Evolutionary conservation across 108 stramenopile species (phyloP).

Genomic region (Epithemia pelagica): DNA sequence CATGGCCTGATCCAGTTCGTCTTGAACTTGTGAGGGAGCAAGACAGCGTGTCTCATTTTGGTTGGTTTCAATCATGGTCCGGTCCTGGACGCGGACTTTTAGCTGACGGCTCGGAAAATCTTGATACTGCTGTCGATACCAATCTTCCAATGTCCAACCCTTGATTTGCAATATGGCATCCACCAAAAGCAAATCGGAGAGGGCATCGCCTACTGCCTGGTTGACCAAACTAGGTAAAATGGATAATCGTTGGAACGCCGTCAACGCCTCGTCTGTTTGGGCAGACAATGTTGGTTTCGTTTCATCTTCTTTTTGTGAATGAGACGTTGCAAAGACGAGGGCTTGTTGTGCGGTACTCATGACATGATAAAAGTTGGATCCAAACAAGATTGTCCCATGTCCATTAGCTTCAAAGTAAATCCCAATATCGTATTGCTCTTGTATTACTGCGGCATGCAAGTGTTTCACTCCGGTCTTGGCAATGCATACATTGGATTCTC

Average conservation of each 20-base stretch:
- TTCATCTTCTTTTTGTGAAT: neutral
- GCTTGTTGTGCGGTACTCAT: conserved; percentile 24
- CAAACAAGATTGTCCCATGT: conserved; percentile 97
- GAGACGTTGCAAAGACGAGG: conserved; percentile 16
- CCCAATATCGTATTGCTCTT: conserved; percentile 90
- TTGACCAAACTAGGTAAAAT: conserved; percentile 70
- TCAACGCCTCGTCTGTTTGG: conserved; percentile 2
- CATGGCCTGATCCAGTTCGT: conserved; percentile 69
- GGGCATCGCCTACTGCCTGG: conserved; percentile 96
- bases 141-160: conserved; percentile 59
- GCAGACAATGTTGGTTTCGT: neutral
- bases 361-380: conserved; percentile 38
- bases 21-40: conserved; percentile 76
- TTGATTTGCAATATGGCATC: conserved; percentile 76
- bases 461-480: conserved; percentile 98
- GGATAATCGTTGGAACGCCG: conserved; percentile 35
- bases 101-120: conserved; percentile 92
- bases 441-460: conserved; percentile 90
- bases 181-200: conserved; percentile 90
- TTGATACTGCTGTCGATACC: conserved; percentile 70
- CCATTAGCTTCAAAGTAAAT: conserved; percentile 99
- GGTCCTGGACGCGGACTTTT: conserved; percentile 91
- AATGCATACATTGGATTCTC: conserved; percentile 38
- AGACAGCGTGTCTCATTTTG: conserved; percentile 87
- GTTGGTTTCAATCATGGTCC: conserved; percentile 70